Base-by-base conservation (phyloP, 768 basidiomycete genomes). In the Fomitopsis pulvina region DNA sequence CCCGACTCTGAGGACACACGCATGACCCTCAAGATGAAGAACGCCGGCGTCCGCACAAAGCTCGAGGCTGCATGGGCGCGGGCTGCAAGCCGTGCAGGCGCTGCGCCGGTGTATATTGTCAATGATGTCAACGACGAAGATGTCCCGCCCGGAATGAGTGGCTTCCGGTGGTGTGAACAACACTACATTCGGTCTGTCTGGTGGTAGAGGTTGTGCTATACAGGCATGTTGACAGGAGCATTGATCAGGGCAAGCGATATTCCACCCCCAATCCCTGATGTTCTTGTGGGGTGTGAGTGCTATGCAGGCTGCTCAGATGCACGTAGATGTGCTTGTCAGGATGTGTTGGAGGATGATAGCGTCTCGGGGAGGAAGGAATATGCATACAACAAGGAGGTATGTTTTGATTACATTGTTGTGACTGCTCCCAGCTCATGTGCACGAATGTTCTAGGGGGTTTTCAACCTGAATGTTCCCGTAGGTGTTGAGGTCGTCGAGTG, bases 401-500 rank as follows among this genome's bases (percentile, higher is more conserved):
- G 72, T 72, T 51, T 27, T 8, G n/a, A n/a, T 14, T 27, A 4
- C 3, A 45, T 6, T 61, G 48, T n/a, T n/a, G 30, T 37, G 14
- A 24, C 39, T 41, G 8, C 45, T 55, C 10, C 39, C n/a, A n/a
- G n/a, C n/a, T n/a, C n/a, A n/a, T n/a, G n/a, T n/a, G n/a, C n/a
- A n/a, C n/a, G n/a, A n/a, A n/a, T n/a, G n/a, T n/a, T n/a, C n/a
- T n/a, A 85, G 83, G 74, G 77, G 18, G 58, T 77, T 6, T 82
- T 77, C 57, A 63, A 64, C 1, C 77, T 80, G 56, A 62, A 67
- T 9, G 47, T 68, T 1, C 63, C 62, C 22, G 66, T 60, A 12
- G 78, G 78, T 0, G 57, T 65, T 0, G 77, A 81, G 41, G 77
- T 83, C 10, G 71, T 85, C 4, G 85, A 87, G 60, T 87, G 85